Evolutionary conservation across 352 stramenopile species (phyloP), one percentile per base, ranked within the genome.

Genomic region (Nannochloropsis limnetica): DNA sequence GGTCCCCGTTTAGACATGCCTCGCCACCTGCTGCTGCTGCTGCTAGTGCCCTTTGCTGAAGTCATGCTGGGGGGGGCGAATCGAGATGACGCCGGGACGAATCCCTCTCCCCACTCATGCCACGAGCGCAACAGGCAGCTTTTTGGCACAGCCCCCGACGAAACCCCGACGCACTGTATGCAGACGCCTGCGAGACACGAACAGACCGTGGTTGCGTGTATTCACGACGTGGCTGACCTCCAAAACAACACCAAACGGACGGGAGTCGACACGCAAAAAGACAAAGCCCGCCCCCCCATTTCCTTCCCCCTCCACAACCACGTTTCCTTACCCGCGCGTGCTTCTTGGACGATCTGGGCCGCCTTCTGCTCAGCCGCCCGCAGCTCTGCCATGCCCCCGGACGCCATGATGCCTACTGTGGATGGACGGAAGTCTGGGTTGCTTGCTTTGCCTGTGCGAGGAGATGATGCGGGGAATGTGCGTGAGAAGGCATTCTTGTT

Each of bases 351-450:
- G 61, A 74, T 74, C 61, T 74, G 61, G 8, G 61, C 61, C n/a
- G 61, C 61, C 61, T 74, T 74, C 61, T 74, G 61, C 61, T 74
- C 61, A 74, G 61, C 61, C n/a, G 61, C 61, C 25, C 61, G n/a
- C 61, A 74, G 61, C 61, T 74, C 61, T 74, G 61, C 61, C 61
- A 74, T 74, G 61, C 61, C 61, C 15, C 61, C 61, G 61, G 61
- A 74, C n/a, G 61, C 61, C 61, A 74, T 74, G 25, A 49, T 49
- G 37, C 37, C 17, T 49, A 49, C 2, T 49, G 8, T 49, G 37
- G 37, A 49, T 49, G 37, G 37, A 49, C 37, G 2, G 37, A 49
- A 49, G 2, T 49, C 37, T 6, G 37, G 37, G 37, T 49, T 49
- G 37, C 37, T 49, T 49, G 37, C n/a, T n/a, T n/a, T 49, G 37